Percentiles rank a stretch among this genome's conserved stretches.
These are phyloP conservation scores for Colletotrichum kahawae DNA, from an alignment of 2,329 filamentous ascomycete species.

Conservation along the genomic window DNA sequence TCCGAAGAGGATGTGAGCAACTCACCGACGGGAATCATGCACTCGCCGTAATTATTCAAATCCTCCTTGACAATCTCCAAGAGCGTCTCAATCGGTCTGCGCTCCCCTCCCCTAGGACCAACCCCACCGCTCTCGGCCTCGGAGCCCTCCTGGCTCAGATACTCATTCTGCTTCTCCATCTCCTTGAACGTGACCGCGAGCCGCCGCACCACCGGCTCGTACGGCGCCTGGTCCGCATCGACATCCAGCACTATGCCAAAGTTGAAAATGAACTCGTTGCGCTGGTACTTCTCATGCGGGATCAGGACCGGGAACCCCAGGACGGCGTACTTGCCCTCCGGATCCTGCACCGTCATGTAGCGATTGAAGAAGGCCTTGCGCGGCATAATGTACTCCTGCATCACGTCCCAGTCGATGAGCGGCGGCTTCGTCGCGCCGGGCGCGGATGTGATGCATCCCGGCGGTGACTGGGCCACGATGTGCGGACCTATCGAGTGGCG, in stretches of 20 bases:
- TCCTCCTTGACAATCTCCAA: conserved; percentile 85
- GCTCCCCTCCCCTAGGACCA: conserved; percentile 12
- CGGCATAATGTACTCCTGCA: conserved; percentile 93
- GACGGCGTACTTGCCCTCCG: conserved; percentile 73
- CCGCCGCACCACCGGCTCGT: conserved; percentile 84
- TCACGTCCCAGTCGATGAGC: conserved; percentile 83
- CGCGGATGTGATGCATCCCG: conserved; percentile 62
- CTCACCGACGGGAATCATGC: conserved; percentile 94
- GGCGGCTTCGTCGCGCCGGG: conserved; percentile 54
- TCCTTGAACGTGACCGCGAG: conserved; percentile 85
- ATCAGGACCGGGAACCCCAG: conserved; percentile 91
- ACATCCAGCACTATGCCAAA: conserved; percentile 82
- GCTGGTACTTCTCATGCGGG: conserved; percentile 78
- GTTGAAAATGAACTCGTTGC: conserved; percentile 99
- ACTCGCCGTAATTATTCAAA: conserved; percentile 95
- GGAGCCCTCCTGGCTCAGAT: conserved; percentile 69
- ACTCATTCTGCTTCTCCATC: conserved; percentile 89
- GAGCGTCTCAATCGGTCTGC: conserved; percentile 80
- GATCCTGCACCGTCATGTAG: conserved; percentile 79
- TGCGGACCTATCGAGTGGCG: conserved; percentile 55
- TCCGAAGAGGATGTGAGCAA: conserved; percentile 16
- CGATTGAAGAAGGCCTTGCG: conserved; percentile 95
- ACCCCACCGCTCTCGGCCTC: conserved; percentile 16
- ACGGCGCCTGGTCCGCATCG: conserved; percentile 73
- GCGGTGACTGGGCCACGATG: conserved; percentile 66